Evolutionary conservation across 192 early-diverging fungal genomes (phyloP), one percentile per base, ranked within the genome.

Genomic region (Backusella sp.): DNA sequence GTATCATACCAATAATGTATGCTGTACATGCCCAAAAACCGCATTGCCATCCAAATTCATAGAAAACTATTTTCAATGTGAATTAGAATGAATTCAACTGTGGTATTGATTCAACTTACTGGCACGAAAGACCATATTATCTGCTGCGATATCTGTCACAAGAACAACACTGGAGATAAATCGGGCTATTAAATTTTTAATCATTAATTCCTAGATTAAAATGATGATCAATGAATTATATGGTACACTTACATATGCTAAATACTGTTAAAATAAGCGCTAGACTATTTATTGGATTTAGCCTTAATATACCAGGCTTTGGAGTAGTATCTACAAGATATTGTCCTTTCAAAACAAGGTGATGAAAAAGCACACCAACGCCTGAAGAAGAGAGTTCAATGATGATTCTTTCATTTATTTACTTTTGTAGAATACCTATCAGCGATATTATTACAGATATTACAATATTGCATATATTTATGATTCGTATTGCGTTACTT

Each of bases 41-140:
- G 41, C 35, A 67, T 62, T 79, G 68, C 78, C 78, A 79, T 67
- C 73, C 66, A n/a, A 79, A 68, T 70, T 79, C 78, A 37, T 72
- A 79, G n/a, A 79, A 44, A 41, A 74, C 75, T 76, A 32, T 32
- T 53, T 42, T 28, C 15, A 19, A 6, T 49, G 19, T 17, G 4
- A n/a, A 49, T 19, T 17, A 49, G 3, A 49, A 19, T 39, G 15
- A 28, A 6, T 36, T 11, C 37, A 37, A 11, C 17, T 66, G 19
- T 46, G 17, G 3, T 5, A 6, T 17, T 49, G 5, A 19, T n/a
- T 19, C 17, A 19, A 49, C 46, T 26, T 49, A 49, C 46, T 19
- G 14, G 46, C 17, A 19, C 78, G 73, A 39, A 66, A 37, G 6
- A 75, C 35, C 39, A 79, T 41, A n/a, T 75, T 26, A 59, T 59